Base-by-base conservation (phyloP, 176 grass and related monocot species). In the Avena atlantica region DNA sequence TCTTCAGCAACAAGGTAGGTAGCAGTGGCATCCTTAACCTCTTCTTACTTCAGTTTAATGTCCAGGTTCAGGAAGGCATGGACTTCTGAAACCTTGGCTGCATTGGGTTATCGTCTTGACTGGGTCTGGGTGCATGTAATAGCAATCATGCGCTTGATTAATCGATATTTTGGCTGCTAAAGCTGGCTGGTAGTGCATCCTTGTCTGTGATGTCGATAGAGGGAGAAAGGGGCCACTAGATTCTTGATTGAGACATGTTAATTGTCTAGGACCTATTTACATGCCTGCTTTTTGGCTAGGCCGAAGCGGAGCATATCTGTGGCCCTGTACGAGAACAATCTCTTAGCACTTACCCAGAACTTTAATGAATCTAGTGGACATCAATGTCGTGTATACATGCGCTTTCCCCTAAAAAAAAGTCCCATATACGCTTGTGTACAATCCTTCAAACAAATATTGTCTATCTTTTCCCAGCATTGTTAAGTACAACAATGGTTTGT, bases 1-100 rank as follows among this genome's bases (percentile, higher is more conserved):
- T 99, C 85, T 99, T 99, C 90, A 96, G 90, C 82, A 96, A 96
- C 87, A 99, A 96, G 94, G 97, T 93, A 59, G 7, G 44, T 73
- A 68, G 40, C 1, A 10, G 5, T 44, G 2, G 23, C 56, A 34
- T 81, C 2, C 78, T 58, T 84, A 1, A 67, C 6, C 79, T 45
- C 13, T 34, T 24, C 11, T 31, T 49, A 36, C 31, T 75, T 70
- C 55, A 58, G 31, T 40, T 74, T 50, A 21, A 74, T 45, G 12
- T 75, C 58, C 55, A 58, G 31, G 48, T 74, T 51, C 45, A 74
- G 71, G 12, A 50, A 25, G 44, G 21, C 34, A 70, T 37, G 7
- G 8, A 4, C 15, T 42, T 70, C 8, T 70, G 36, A 70, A 42
- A 12, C 3, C 45, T 25, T 56, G 76, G 9, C 52, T 57, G 49